Percentiles rank a stretch among this genome's conserved stretches.
phyloP scores from a whole-genome alignment of 73 alveolate genomes.

The Uronychia binucleata region DNA sequence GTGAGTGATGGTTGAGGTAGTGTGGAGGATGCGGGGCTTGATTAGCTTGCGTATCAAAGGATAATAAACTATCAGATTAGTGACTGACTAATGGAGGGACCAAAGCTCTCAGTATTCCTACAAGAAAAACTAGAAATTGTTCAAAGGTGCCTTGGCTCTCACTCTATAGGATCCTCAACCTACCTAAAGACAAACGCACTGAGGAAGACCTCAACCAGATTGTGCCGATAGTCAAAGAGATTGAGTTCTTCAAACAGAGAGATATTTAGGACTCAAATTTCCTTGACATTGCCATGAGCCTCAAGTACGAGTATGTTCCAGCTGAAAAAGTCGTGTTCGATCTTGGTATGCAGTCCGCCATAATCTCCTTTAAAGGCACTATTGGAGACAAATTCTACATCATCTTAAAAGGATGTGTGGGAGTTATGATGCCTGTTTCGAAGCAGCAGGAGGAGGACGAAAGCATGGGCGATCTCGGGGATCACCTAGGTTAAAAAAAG shows the following conservation, averaged over 20 bases:
- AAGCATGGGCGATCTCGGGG: neutral
- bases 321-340: conserved; percentile 25
- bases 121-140: neutral
- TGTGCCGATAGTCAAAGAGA: neutral
- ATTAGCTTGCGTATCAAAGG: too few relatives aligned
- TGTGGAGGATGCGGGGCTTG: too few relatives aligned
- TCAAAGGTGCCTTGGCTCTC: neutral
- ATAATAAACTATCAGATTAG: too few relatives aligned
- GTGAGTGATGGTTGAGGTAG: too few relatives aligned
- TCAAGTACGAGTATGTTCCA: conserved; percentile 21
- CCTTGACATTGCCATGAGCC: conserved; percentile 24
- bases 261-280: conserved; percentile 33
- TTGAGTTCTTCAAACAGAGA: conserved; percentile 26
- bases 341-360: conserved; percentile 19
- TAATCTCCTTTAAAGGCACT: neutral
- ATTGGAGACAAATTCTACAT: neutral
- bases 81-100: conserved; percentile 1
- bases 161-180: neutral
- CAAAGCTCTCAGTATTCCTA: neutral
- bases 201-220: neutral
- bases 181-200: neutral
- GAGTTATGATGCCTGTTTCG: neutral
- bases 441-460: neutral
- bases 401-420: neutral
- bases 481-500: neutral